Base-by-base conservation (phyloP, 2,329 filamentous ascomycete species). In the Parastagonospora avenae region DNA sequence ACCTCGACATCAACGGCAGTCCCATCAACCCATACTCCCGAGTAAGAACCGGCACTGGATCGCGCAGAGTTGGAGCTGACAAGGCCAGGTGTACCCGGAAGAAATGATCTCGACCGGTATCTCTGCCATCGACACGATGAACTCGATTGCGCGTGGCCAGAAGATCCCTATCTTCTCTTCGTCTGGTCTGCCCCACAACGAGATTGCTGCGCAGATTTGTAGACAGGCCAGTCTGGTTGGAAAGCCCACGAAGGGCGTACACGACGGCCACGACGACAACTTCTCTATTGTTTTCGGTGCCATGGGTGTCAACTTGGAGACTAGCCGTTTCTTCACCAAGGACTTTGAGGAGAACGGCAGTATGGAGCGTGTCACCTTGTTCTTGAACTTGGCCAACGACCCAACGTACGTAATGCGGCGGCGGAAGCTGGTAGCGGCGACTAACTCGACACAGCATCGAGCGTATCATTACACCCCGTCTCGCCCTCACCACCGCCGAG, bases 41-140 rank as follows among this genome's bases (percentile, higher is more conserved):
- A 82, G 93, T 95, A 84, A 67, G 85, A 71, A n/a, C 4, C 4
- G 44, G 10, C 29, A 11, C n/a, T 10, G 33, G 14, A 9, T 11
- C 19, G 2, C 31, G 14, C 10, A 62, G 68, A 47, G 69, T 32
- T 24, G 39, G 31, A 35, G 45, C 62, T 74, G 41, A 71, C 42
- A 5, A 2, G 10, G 2, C 19, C 59, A 95, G 91, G 91, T 96
- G 64, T 99, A 99, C 74, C 94, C 94, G 70, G 94, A 99, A 81
- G 95, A 99, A 80, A 99, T 99, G 93, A 97, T 99, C 70, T 94
- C 93, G 31, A 99, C 94, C 41, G 94, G 94, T 86, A 99, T 99
- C 76, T 97, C 93, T 57, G 92, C 94, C 72, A 97, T 99, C 71
- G 93, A 97, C 74, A 96, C 92, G 55, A 97, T 97, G 93, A 83